A percentile compares a stretch with the other conserved stretches of the same genome.
Conservation (phyloP, 495 filamentous ascomycete species). For the Xylaria castorea region DNA sequence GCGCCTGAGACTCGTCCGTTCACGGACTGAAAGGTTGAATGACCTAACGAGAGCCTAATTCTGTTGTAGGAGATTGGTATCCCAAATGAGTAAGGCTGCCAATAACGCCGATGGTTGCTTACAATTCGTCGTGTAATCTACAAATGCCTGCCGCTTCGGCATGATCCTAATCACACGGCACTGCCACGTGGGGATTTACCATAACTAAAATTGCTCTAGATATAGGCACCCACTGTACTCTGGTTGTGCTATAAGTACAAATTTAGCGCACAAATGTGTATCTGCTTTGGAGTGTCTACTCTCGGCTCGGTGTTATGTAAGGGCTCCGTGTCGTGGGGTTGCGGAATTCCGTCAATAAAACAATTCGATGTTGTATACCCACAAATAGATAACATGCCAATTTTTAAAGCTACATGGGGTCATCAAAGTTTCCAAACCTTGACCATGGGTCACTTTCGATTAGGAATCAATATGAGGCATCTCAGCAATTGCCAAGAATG, state of each 20-base stretch:
- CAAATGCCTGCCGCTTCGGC: not conserved
- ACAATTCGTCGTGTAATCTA: not conserved
- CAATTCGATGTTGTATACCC: not conserved
- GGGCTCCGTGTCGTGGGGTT: not conserved
- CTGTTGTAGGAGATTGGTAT: not conserved
- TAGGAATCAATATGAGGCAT: not conserved
- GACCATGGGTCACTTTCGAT: not conserved
- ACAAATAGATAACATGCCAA: not conserved
- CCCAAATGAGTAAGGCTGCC: not conserved
- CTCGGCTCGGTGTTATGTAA: slow-evolving; percentile 1
- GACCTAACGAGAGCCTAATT: not conserved
- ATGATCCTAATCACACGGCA: not conserved
- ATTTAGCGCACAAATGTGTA: not conserved
- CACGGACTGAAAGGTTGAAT: not conserved
- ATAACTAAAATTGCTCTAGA: not conserved
- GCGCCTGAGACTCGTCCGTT: not conserved
- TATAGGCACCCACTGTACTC: not conserved
- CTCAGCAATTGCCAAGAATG: not conserved
- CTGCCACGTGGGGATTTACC: slow-evolving; percentile 4
- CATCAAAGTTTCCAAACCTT: not conserved
- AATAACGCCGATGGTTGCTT: not conserved
- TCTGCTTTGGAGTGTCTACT: not conserved
- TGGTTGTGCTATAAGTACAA: not conserved
- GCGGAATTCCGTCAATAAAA: slow-evolving; percentile 3
- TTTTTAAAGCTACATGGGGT: too few relatives aligned